Evolutionary conservation across 306 rosid species (phyloP).

Genomic region (Corylus heterophylla): DNA sequence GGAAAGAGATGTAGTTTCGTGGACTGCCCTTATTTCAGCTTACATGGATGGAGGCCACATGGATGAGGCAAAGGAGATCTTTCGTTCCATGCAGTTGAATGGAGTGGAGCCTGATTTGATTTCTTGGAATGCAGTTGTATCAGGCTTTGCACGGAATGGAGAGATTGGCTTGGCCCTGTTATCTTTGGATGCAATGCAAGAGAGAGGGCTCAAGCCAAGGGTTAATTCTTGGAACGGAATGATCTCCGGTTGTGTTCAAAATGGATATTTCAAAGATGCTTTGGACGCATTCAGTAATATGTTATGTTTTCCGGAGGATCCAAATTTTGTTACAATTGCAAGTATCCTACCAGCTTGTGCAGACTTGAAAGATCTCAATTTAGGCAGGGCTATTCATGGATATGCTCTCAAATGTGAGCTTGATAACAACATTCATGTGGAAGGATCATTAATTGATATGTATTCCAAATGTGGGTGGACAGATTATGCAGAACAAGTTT

Average conservation of each 20-base stretch:
- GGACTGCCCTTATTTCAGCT: slow-evolving; percentile 51
- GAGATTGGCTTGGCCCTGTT: slow-evolving; percentile 39
- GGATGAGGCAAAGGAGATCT: slow-evolving; percentile 39
- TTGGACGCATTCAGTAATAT: slow-evolving; percentile 34
- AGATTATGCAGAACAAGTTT: slow-evolving; percentile 32
- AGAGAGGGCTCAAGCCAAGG: slow-evolving; percentile 37
- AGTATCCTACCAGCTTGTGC: slow-evolving; percentile 50
- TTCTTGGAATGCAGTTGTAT: slow-evolving; percentile 53
- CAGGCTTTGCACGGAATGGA: slow-evolving; percentile 47
- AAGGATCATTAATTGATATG: slow-evolving; percentile 46
- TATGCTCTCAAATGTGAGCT: slow-evolving; percentile 37
- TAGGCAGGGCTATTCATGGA: slow-evolving; percentile 50
- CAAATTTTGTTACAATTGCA: slow-evolving; percentile 42
- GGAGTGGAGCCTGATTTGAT: slow-evolving; percentile 45
- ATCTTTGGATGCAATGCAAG: slow-evolving; percentile 45
- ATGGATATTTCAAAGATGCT: slow-evolving; percentile 43
- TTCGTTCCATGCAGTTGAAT: slow-evolving; percentile 36
- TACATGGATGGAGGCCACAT: slow-evolving; percentile 41
- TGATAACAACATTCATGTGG: slow-evolving; percentile 35
- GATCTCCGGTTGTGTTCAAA: slow-evolving; percentile 50
- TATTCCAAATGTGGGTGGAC: slow-evolving; percentile 40
- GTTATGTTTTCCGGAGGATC: slow-evolving; percentile 36
- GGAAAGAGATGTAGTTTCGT: slow-evolving; percentile 46
- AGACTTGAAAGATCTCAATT: slow-evolving; percentile 34
- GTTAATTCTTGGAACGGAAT: slow-evolving; percentile 52